phyloP scores from a whole-genome alignment of 176 grass and related monocot species.

The Carex parvula region DNA sequence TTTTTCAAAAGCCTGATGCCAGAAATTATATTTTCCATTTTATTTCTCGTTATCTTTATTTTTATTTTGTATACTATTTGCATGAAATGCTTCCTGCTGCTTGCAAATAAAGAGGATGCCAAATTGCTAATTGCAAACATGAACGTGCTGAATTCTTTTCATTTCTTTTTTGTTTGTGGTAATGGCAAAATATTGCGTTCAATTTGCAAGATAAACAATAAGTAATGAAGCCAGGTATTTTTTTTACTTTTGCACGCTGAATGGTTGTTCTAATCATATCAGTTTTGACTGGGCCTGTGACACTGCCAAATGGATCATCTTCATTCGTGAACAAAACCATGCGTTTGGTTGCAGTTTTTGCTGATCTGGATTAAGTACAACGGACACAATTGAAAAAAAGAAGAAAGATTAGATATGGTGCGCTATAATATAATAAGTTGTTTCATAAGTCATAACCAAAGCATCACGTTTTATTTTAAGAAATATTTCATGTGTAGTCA shows the following conservation, averaged over 20 bases:
- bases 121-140: background rate
- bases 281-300: slow-evolving; percentile 64
- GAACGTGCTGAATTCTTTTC: background rate
- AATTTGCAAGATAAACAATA: background rate
- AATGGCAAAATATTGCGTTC: background rate
- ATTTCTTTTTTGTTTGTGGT: background rate
- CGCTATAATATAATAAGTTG: background rate
- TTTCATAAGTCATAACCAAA: background rate
- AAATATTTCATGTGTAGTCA: background rate
- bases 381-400: background rate
- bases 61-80: background rate
- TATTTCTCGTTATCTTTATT: background rate
- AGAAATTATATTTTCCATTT: background rate
- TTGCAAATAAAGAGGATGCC: background rate
- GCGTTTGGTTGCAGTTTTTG: slow-evolving; percentile 64
- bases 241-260: slow-evolving; percentile 70
- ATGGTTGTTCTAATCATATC: slow-evolving; percentile 88
- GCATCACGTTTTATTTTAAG: background rate
- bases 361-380: slow-evolving; percentile 48
- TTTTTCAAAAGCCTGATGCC: background rate
- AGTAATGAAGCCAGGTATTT: background rate
- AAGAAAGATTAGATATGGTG: background rate
- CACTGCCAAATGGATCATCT: slow-evolving; percentile 82
- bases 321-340: slow-evolving; percentile 94
- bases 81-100: background rate